Percentiles rank a stretch among this genome's conserved stretches.
Evolutionary conservation across 2,329 filamentous ascomycete genomes (phyloP).

Genomic region (Decorospora gaudefroyi): DNA sequence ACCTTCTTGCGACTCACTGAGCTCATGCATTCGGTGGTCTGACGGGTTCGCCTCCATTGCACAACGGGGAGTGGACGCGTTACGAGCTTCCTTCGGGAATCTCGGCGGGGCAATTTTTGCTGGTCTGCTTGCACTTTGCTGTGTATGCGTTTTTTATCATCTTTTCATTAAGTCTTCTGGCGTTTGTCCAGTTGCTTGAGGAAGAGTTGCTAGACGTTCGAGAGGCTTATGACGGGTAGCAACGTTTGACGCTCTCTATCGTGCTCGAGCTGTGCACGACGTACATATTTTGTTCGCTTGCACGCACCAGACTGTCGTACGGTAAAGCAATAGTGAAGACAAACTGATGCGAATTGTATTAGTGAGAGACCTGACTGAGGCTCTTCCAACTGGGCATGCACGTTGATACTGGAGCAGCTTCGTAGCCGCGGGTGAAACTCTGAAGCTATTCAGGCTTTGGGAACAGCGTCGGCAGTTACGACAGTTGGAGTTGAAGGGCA

Average conservation of each 20-base stretch:
- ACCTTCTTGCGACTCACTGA: constrained; percentile 37
- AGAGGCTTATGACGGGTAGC: neutral
- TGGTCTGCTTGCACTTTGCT: constrained; percentile 11
- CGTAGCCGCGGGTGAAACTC: no score
- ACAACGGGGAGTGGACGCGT: constrained; percentile 37
- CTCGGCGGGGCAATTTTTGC: constrained; percentile 35
- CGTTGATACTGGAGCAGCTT: no score
- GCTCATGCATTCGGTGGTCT: constrained; percentile 35
- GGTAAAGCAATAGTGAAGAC: no score
- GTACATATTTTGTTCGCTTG: no score
- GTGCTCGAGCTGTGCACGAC: neutral
- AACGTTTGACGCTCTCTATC: neutral
- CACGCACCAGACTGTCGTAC: no score
- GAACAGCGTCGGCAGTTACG: no score
- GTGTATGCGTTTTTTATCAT: constrained; percentile 2
- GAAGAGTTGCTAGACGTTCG: constrained; percentile 34
- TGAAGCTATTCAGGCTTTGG: no score
- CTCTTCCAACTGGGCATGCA: no score
- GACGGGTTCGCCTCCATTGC: constrained; percentile 39
- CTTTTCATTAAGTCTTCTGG: constrained; percentile 47
- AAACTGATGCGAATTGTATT: no score
- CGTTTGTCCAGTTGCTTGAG: constrained; percentile 41
- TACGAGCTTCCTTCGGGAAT: constrained; percentile 41
- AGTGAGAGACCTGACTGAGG: no score
- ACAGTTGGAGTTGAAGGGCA: no score